These are phyloP conservation scores for Tricholomella constricta DNA, from an alignment of 768 basidiomycete species.

Conservation along the genomic window DNA sequence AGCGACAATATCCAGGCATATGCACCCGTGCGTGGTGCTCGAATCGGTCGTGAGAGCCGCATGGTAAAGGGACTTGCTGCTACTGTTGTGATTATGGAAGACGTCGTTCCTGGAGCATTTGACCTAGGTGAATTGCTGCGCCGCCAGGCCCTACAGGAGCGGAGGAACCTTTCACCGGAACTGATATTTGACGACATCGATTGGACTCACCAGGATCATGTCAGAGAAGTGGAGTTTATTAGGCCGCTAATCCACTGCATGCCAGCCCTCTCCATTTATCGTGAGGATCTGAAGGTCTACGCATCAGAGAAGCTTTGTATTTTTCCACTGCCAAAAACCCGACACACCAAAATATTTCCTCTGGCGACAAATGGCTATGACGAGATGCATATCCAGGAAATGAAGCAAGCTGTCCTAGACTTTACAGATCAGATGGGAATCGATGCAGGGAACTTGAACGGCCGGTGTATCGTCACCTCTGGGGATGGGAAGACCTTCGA, in stretches of 20 bases:
- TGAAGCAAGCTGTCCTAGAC: slow-evolving; percentile 20
- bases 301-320: slow-evolving; percentile 3
- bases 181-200: not conserved
- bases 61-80: slow-evolving; percentile 17
- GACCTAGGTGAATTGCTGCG: slow-evolving; percentile 4
- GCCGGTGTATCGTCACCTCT: not conserved
- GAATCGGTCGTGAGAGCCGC: slow-evolving; percentile 11
- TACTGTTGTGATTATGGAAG: slow-evolving; percentile 15
- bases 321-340: slow-evolving; percentile 9
- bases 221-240: slow-evolving; percentile 14
- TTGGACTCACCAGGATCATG: slow-evolving; percentile 16
- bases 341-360: slow-evolving; percentile 13
- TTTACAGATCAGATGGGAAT: slow-evolving; percentile 15
- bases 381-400: slow-evolving; percentile 19
- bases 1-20: slow-evolving; percentile 19
- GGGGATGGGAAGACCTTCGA: not conserved
- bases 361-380: slow-evolving; percentile 11
- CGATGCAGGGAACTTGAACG: not conserved
- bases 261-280: slow-evolving; percentile 12
- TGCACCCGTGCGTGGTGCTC: slow-evolving; percentile 5
- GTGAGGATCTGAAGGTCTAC: slow-evolving; percentile 2
- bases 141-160: not conserved
- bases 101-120: slow-evolving; percentile 8
- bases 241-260: slow-evolving; percentile 10
- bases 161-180: not conserved